phyloP scores from a whole-genome alignment of 1,284 basidiomycete species.

The Spongispora temasekensis region DNA sequence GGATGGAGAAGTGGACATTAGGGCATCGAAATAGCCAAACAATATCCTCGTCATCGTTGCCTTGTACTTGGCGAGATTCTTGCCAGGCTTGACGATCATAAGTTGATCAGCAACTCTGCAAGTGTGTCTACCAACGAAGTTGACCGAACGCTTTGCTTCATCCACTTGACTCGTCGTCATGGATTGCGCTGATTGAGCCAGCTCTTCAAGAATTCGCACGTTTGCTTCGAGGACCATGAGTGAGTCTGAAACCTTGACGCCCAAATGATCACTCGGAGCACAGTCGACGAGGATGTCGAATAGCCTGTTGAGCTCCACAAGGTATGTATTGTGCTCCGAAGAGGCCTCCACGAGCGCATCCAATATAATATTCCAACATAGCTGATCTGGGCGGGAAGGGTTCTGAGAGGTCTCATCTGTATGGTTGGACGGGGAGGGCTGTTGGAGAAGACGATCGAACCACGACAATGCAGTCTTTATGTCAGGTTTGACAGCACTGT shows the following conservation, averaged over 20 bases:
- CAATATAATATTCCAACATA: slow-evolving; percentile 56
- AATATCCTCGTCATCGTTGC: slow-evolving; percentile 15
- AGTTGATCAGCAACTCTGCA: slow-evolving; percentile 14
- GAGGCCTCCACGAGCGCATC: slow-evolving; percentile 47
- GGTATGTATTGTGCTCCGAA: slow-evolving; percentile 36
- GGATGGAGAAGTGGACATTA: slow-evolving; percentile 8
- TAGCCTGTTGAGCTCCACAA: slow-evolving; percentile 58
- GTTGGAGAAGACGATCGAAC: slow-evolving; percentile 65
- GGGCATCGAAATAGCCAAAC: slow-evolving; percentile 18
- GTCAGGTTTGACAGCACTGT: slow-evolving; percentile 49
- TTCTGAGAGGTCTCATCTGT: slow-evolving; percentile 43
- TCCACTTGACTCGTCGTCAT: slow-evolving; percentile 1
- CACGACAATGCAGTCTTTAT: slow-evolving; percentile 64
- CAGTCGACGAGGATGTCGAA: slow-evolving; percentile 42
- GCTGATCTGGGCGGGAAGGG: slow-evolving; percentile 50
- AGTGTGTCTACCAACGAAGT: slow-evolving; percentile 22
- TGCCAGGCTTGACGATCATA: slow-evolving; percentile 17
- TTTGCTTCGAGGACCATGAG: slow-evolving; percentile 43
- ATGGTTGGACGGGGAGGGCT: slow-evolving; percentile 38
- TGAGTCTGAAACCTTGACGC: slow-evolving; percentile 34
- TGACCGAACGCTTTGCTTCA: slow-evolving; percentile 19
- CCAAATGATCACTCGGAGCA: slow-evolving; percentile 38
- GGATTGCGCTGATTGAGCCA: slow-evolving; percentile 13
- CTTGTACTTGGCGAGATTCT: slow-evolving; percentile 19
- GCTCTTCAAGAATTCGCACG: slow-evolving; percentile 38